phyloP scores from a whole-genome alignment of 768 basidiomycete genomes.

The Leccinum aurantiacum region DNA sequence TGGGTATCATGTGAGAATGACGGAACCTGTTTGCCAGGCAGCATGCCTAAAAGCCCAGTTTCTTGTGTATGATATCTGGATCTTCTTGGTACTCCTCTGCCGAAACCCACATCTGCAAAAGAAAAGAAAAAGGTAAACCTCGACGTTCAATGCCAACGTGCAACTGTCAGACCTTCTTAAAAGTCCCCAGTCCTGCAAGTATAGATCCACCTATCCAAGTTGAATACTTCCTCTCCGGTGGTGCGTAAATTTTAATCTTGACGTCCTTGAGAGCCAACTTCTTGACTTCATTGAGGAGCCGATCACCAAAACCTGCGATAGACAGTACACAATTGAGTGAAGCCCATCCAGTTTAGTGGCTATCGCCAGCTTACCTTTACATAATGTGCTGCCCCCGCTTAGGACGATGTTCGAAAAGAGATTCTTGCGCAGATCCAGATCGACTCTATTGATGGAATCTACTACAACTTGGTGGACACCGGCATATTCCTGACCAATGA shows the following conservation, averaged over 20 bases:
- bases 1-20: constrained; percentile 33
- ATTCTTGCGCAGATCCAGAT: constrained; percentile 92
- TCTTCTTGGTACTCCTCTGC: constrained; percentile 99
- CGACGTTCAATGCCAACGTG: background rate
- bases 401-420: constrained; percentile 96
- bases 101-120: constrained; percentile 94
- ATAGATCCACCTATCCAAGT: constrained; percentile 98
- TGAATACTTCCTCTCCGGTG: constrained; percentile 98
- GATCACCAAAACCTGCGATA: constrained; percentile 84
- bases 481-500: constrained; percentile 94
- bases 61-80: constrained; percentile 97
- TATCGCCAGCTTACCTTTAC: constrained; percentile 62
- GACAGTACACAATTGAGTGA: constrained; percentile 5
- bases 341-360: constrained; percentile 18
- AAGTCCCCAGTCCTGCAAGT: constrained; percentile 91
- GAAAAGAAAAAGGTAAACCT: constrained; percentile 12
- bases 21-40: constrained; percentile 11
- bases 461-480: constrained; percentile 98
- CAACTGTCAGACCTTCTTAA: constrained; percentile 76
- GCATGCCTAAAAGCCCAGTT: constrained; percentile 68
- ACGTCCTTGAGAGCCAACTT: constrained; percentile 92
- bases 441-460: constrained; percentile 96
- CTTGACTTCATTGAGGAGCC: constrained; percentile 94
- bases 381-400: constrained; percentile 94
- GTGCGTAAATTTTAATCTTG: constrained; percentile 99